Base-by-base conservation (phyloP, 495 filamentous ascomycete species). In the Aspergillus kassunensis region DNA sequence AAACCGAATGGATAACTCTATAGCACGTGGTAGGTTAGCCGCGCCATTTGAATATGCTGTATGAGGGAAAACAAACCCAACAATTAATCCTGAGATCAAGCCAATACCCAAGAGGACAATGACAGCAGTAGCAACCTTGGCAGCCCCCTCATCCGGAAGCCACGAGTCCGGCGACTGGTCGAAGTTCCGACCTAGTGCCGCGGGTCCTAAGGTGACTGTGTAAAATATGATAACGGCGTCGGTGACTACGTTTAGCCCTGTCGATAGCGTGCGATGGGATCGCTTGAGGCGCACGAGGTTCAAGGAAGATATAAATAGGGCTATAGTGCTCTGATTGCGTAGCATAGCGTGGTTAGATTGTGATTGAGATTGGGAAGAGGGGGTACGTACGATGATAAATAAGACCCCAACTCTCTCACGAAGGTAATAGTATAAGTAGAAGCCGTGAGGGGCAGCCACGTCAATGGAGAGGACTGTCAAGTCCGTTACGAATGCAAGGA, bases 71-170 rank as follows among this genome's bases (percentile, higher is more conserved):
- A 37, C 23, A 48, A 31, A 47, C 31, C 34, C 24, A 41, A 37
- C 45, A 37, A 30, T 7, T 8, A 33, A 49, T 24, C 44, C 35
- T 3, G 43, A 25, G 19, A 44, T 18, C 21, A 46, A 37, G 20
- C 42, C 41, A 29, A 53, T 6, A 24, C 33, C 40, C 9, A 45
- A 16, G 10, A 53, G 24, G 15, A 46, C 33, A 25, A 30, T 25
- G 4, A 45, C 50, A 2, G 33, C 33, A 10, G 3, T 37, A 3
- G 50, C 42, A 15, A 27, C 25, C 19, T 20, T n/a, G 13, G 21
- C 42, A 15, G 42, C 31, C 23, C 15, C 11, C 11, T 29, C n/a
- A 45, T 53, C 50, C 12, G 42, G 50, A 18, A 53, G 41, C 50
- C 42, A 45, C 21, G 35, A 46, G 10, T 24, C 21, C 9, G 49